Base-by-base conservation (phyloP, 345 rosid genomes). In the Nasturtium officinale region DNA sequence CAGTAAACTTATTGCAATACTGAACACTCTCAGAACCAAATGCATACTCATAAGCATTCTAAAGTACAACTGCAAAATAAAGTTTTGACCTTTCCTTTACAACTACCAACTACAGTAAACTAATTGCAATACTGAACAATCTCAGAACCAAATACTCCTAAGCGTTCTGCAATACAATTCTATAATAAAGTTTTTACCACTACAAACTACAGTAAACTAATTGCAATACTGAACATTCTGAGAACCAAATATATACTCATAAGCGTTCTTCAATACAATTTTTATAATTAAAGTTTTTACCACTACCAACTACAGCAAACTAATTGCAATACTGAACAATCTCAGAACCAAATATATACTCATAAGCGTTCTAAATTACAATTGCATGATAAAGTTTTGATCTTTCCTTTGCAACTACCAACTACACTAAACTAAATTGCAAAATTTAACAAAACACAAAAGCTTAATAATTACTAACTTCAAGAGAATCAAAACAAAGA, bases 211-310 rank as follows among this genome's bases (percentile, higher is more conserved):
- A 28, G 37, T 54, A 54, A 57, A 55, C 60, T 7, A 58, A 58
- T 58, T 33, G 15, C 45, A 35, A 20, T n/a, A n/a, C n/a, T n/a
- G 6, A 18, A 20, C 9, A 35, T 35, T 10, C 29, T 3, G 26
- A 59, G 28, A 59, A 20, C 82, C 46, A 72, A 61, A 58, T 61
- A 43, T n/a, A 45, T 13, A 18, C 12, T 18, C 53, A 48, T 18
- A 9, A 48, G 5, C 28, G 28, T 33, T 33, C 63, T 17, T 18
- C 3, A 58, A 16, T 6, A 35, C 26, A 58, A 35, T 18, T 11
- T n/a, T n/a, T n/a, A n/a, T n/a, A n/a, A n/a, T n/a, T n/a, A n/a
- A n/a, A n/a, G n/a, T n/a, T n/a, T n/a, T n/a, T n/a, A n/a, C n/a
- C n/a, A 4, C 57, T 3, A 57, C 25, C 23, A 25, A 37, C 32